Percentiles rank a stretch among this genome's conserved stretches.
Evolutionary conservation across 1,284 basidiomycete species (phyloP).

Genomic region (Ganoderma multipileum): DNA sequence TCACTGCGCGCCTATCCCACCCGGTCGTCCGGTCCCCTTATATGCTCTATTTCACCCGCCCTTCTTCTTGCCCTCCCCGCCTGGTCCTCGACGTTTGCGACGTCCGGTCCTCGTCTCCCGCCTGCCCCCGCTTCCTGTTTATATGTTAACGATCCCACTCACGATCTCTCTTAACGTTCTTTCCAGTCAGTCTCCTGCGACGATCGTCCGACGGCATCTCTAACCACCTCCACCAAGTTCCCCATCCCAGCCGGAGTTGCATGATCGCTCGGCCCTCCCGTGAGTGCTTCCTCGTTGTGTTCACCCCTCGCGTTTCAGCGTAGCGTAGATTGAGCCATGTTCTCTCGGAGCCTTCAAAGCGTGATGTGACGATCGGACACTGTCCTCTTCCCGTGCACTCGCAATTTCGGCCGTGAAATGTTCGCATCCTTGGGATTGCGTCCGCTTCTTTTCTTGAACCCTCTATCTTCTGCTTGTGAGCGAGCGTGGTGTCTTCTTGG

Average conservation of each 20-base stretch:
- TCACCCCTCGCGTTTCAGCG: not conserved
- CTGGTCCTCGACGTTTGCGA: slow-evolving; percentile 40
- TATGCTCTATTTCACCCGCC: slow-evolving; percentile 42
- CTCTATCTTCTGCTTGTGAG: slow-evolving; percentile 2
- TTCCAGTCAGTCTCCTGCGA: slow-evolving; percentile 42
- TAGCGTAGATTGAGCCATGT: not conserved
- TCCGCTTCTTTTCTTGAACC: not conserved
- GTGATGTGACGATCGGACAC: slow-evolving; percentile 35
- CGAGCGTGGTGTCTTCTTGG: slow-evolving; percentile 20
- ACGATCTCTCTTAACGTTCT: slow-evolving; percentile 41
- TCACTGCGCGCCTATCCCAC: slow-evolving; percentile 32
- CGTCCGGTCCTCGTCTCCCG: slow-evolving; percentile 38
- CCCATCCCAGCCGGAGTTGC: slow-evolving; percentile 32
- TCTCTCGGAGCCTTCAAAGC: not conserved
- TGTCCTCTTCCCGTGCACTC: slow-evolving; percentile 26
- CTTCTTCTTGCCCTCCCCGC: slow-evolving; percentile 40
- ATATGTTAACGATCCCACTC: slow-evolving; percentile 33
- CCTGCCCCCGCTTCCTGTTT: slow-evolving; percentile 30
- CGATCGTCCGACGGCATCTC: slow-evolving; percentile 29
- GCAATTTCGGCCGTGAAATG: slow-evolving; percentile 26
- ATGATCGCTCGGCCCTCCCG: slow-evolving; percentile 46
- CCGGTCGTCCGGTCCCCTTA: slow-evolving; percentile 43
- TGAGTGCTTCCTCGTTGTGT: slow-evolving; percentile 42
- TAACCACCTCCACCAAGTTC: slow-evolving; percentile 32
- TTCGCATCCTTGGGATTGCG: slow-evolving; percentile 6